These are phyloP conservation scores for Rhizopogon rudus DNA, from an alignment of 768 basidiomycete species.

Conservation along the genomic window DNA sequence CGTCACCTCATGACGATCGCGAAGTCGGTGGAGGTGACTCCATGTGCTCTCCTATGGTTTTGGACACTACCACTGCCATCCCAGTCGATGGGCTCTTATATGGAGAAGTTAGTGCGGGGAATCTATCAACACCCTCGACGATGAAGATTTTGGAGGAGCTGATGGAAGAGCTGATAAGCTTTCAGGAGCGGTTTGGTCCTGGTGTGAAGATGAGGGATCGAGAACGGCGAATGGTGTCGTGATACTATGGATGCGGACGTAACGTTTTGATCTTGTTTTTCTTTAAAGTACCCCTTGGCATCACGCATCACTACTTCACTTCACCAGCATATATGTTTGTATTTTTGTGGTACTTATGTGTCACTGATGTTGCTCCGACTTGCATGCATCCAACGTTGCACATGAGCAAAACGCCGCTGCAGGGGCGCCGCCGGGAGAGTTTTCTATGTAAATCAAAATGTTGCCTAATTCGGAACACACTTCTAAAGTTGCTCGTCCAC, in stretches of 20 bases:
- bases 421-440: not conserved
- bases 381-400: not conserved
- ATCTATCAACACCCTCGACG: constrained; percentile 29
- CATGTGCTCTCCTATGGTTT: constrained; percentile 27
- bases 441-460: not conserved
- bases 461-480: not conserved
- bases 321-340: constrained; percentile 1
- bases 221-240: constrained; percentile 39
- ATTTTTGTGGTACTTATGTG: constrained; percentile 1
- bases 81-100: constrained; percentile 11
- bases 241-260: constrained; percentile 9
- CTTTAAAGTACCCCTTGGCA: constrained; percentile 6
- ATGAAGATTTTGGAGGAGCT: constrained; percentile 89
- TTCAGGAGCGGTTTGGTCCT: constrained; percentile 84
- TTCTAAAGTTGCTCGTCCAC: too few species aligned
- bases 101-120: constrained; percentile 1
- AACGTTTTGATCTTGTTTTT: constrained; percentile 6
- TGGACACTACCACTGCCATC: constrained; percentile 20
- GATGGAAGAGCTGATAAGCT: constrained; percentile 83
- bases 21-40: constrained; percentile 10
- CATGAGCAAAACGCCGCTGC: not conserved
- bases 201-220: constrained; percentile 48
- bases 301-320: not conserved
- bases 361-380: not conserved
- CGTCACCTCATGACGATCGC: constrained; percentile 11